Percentiles rank a stretch among this genome's conserved stretches.
Conservation (phyloP, 2,329 filamentous ascomycete genomes). For the Pyrenophora tritici-repentis region DNA sequence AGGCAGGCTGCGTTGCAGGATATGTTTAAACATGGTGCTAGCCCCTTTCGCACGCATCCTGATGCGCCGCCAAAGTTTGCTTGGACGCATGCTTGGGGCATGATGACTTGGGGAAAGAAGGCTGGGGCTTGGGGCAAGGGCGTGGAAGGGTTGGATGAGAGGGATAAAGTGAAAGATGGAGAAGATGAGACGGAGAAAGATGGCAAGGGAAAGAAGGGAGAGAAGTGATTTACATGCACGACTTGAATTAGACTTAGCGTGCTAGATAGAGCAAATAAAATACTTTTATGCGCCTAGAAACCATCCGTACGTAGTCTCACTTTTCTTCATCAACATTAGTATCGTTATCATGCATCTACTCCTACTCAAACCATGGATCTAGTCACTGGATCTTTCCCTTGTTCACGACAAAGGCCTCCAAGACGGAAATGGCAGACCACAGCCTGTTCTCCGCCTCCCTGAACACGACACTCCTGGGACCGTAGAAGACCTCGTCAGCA, state of each 20-base stretch:
- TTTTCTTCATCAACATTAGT: neutral
- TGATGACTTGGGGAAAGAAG: conserved; percentile 58
- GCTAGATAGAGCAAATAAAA: too few relatives aligned
- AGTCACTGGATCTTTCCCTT: conserved; percentile 72
- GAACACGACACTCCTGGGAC: conserved; percentile 83
- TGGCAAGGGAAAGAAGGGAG: neutral
- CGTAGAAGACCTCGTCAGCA: conserved; percentile 91
- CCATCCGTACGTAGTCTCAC: neutral
- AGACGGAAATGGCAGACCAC: conserved; percentile 82
- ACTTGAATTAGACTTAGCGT: too few relatives aligned
- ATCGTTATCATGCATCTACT: neutral
- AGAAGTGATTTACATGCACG: neutral
- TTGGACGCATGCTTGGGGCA: conserved; percentile 61
- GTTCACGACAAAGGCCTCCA: conserved; percentile 93
- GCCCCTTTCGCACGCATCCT: conserved; percentile 52
- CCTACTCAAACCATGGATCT: conserved; percentile 34
- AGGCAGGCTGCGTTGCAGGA: conserved; percentile 27
- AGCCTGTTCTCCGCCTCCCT: conserved; percentile 92
- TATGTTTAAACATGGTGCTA: conserved; percentile 52
- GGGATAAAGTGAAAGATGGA: conserved; percentile 37
- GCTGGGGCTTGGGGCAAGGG: conserved; percentile 59
- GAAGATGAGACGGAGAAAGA: conserved; percentile 1
- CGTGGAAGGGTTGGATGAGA: conserved; percentile 52
- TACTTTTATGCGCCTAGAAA: neutral
- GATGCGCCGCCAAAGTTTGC: conserved; percentile 58